phyloP scores from a whole-genome alignment of 2,329 filamentous ascomycete species.

The Knufia petricola region DNA sequence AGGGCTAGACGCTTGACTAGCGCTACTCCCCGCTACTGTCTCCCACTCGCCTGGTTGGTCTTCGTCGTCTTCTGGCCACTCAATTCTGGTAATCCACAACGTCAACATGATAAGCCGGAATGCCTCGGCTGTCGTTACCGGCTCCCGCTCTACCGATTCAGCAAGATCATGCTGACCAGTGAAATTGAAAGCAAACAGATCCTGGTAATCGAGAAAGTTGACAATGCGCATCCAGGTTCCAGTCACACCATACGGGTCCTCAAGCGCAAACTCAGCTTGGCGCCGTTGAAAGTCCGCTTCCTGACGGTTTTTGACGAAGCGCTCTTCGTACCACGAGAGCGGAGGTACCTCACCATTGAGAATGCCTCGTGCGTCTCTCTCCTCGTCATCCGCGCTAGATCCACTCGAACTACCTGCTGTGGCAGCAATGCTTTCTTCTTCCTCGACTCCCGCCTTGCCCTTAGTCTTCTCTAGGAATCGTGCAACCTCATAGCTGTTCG shows the following conservation, averaged over 20 bases:
- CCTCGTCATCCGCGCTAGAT: background rate
- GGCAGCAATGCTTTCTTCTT: conserved; percentile 28
- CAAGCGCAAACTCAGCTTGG: conserved; percentile 21
- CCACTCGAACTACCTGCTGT: conserved; percentile 1
- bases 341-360: background rate
- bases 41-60: conserved; percentile 20
- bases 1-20: background rate
- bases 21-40: background rate
- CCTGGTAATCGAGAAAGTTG: conserved; percentile 54
- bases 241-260: conserved; percentile 61
- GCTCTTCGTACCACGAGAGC: conserved; percentile 21
- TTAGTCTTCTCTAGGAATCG: background rate
- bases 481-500: conserved; percentile 19
- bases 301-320: background rate
- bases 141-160: conserved; percentile 38
- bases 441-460: conserved; percentile 8
- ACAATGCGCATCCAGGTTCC: conserved; percentile 61
- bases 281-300: conserved; percentile 5
- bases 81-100: conserved; percentile 52
- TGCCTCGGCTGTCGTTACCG: conserved; percentile 55
- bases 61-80: conserved; percentile 49
- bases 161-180: conserved; percentile 30
- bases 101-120: conserved; percentile 62
- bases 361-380: background rate
- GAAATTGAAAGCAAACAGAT: conserved; percentile 67